Percentiles rank a stretch among this genome's conserved stretches.
phyloP scores from a whole-genome alignment of 768 basidiomycete species.

The Chalciporus chontae region DNA sequence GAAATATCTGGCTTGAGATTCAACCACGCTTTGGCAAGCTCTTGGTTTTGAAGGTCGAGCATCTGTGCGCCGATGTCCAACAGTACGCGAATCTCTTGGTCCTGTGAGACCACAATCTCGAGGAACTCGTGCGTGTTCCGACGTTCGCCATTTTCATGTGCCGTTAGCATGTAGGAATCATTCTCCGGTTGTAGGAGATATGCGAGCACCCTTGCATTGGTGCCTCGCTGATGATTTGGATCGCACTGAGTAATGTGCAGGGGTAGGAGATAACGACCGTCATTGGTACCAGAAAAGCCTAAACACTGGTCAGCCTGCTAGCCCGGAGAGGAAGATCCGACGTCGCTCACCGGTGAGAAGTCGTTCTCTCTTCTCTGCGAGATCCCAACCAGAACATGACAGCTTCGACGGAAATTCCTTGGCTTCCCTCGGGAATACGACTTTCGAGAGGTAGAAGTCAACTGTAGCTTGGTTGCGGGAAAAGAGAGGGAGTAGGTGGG shows the following conservation, averaged over 20 bases:
- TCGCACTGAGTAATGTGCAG: slow-evolving; percentile 25
- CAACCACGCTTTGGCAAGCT: slow-evolving; percentile 41
- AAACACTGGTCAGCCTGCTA: background rate
- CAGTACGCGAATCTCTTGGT: slow-evolving; percentile 38
- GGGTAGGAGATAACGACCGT: slow-evolving; percentile 27
- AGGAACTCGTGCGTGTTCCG: slow-evolving; percentile 26
- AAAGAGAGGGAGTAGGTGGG: slow-evolving; percentile 14
- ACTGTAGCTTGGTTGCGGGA: slow-evolving; percentile 19
- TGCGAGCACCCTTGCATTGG: slow-evolving; percentile 15
- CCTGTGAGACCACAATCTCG: slow-evolving; percentile 27
- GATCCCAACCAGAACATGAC: slow-evolving; percentile 29
- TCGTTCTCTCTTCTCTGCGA: slow-evolving; percentile 18
- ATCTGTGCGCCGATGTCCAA: slow-evolving; percentile 54
- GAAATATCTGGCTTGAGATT: slow-evolving; percentile 2
- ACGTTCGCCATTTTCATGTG: background rate
- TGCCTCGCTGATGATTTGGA: slow-evolving; percentile 14
- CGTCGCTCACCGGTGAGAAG: slow-evolving; percentile 17
- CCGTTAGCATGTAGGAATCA: slow-evolving; percentile 8
- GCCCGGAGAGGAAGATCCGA: background rate
- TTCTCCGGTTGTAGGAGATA: slow-evolving; percentile 26
- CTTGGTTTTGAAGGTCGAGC: slow-evolving; percentile 41
- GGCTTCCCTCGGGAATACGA: slow-evolving; percentile 27
- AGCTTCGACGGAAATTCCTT: slow-evolving; percentile 16
- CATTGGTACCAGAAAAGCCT: slow-evolving; percentile 29
- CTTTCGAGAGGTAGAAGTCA: slow-evolving; percentile 24